Evolutionary conservation across 192 early-diverging fungal genomes (phyloP), one percentile per base, ranked within the genome.

Genomic region (Haplosporangium gracile): DNA sequence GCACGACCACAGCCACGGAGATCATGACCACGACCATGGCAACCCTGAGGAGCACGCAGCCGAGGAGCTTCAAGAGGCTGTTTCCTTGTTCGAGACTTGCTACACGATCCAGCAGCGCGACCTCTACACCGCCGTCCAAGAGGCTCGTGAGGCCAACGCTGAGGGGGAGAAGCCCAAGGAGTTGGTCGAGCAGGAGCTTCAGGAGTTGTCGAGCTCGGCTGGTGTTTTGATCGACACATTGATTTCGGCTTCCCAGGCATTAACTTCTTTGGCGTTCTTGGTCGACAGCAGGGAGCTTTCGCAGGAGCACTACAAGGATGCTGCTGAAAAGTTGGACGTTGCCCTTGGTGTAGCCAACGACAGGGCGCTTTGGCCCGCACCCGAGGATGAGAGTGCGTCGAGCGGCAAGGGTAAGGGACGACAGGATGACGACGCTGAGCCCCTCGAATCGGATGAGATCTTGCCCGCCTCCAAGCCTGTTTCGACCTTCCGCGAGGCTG

Each of bases 141-240:
- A 80, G 49, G 40, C 74, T n/a, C 63, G 63, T 7, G 40, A 72
- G 51, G 47, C 75, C 15, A 63, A 78, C 10, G 70, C 38, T 4
- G 47, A 42, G 5, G 72, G 32, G 0, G 73, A 77, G 36, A 74
- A 71, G 49, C 32, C 75, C 10, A 49, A 68, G 45, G 49, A 34
- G 0, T n/a, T 70, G 80, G 51, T 29, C 13, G 69, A 77, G 65
- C 69, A 87, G 38, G 75, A 81, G 34, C 45, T 83, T 15, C 26
- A 87, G 45, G 82, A 87, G 10, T 40, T 88, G n/a, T 82, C 92
- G 39, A 85, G 81, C 29, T 89, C 90, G 26, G 81, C 86, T 16
- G 82, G 83, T 1, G 85, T 89, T 18, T 70, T 93, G 36, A 90
- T 93, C 36, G 92, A 93, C 26, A 93, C 92, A 0, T 78, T 93